Conservation (phyloP, 306 rosid genomes). For the Trichosanthes cucumerina region DNA sequence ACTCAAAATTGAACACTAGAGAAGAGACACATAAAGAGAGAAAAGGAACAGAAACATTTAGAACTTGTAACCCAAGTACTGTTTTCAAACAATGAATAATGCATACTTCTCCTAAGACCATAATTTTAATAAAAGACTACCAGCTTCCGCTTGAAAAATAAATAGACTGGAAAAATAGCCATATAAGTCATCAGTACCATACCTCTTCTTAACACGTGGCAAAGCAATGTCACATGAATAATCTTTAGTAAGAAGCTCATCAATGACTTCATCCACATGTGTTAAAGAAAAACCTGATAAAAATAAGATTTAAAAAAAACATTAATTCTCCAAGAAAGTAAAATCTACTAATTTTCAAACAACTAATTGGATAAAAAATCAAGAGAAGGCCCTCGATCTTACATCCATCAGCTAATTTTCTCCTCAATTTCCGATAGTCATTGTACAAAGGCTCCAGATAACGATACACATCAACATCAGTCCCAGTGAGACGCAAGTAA, state of each 20-base stretch:
- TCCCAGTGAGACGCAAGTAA: constrained; percentile 81
- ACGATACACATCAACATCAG: constrained; percentile 73
- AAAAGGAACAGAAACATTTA: not conserved
- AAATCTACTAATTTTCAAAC: not conserved
- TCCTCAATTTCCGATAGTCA: constrained; percentile 71
- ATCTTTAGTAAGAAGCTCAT: constrained; percentile 82
- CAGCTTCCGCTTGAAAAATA: not conserved
- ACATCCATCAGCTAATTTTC: constrained; percentile 70
- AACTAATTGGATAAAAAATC: not conserved
- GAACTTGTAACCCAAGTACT: not conserved
- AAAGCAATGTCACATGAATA: constrained; percentile 88
- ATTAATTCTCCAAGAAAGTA: not conserved
- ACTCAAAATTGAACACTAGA: not conserved
- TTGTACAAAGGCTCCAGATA: constrained; percentile 87
- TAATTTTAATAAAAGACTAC: not conserved
- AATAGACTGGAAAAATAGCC: not conserved
- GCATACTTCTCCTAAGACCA: not conserved
- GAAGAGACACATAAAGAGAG: not conserved
- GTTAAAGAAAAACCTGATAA: constrained; percentile 63
- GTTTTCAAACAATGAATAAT: not conserved
- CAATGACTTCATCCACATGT: constrained; percentile 95
- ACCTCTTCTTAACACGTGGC: constrained; percentile 91
- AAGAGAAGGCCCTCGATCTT: constrained; percentile 16
- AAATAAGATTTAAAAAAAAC: constrained; percentile 1
- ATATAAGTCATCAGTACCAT: not conserved